phyloP scores from a whole-genome alignment of 129 eudicot species.

The Silybum marianum region DNA sequence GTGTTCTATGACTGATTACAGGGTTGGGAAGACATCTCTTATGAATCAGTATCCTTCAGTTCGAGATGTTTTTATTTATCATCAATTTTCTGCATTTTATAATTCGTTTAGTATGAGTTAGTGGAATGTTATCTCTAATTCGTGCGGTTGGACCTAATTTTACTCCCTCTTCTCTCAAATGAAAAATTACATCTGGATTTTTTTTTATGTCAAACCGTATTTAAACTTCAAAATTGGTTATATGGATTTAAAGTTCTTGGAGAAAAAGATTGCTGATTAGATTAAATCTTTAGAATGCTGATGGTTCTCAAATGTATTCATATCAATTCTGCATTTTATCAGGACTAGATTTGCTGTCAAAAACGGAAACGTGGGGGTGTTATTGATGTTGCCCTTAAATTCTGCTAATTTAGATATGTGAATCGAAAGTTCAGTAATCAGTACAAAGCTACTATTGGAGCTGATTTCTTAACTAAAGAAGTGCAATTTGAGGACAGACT shows the following conservation, averaged over 20 bases:
- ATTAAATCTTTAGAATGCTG: neutral
- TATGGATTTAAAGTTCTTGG: neutral
- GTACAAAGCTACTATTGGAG: conserved; percentile 62
- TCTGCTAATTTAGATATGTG: conserved; percentile 46
- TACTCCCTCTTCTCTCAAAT: neutral
- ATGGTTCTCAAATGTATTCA: neutral
- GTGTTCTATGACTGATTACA: conserved; percentile 25
- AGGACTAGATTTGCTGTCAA: conserved; percentile 10
- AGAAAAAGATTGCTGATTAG: neutral
- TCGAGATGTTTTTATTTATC: neutral
- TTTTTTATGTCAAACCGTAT: conserved; percentile 1
- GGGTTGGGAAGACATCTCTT: conserved; percentile 66
- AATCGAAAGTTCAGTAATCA: conserved; percentile 59
- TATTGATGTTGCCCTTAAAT: conserved; percentile 35
- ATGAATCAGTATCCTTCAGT: conserved; percentile 66
- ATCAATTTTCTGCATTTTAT: neutral
- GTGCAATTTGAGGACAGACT: conserved; percentile 54
- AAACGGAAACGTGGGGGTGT: neutral
- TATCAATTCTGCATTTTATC: neutral
- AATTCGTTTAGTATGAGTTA: conserved; percentile 19
- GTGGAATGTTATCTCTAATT: neutral
- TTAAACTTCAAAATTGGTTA: neutral
- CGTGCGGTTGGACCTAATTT: neutral
- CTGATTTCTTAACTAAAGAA: conserved; percentile 56
- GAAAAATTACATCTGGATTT: neutral